These are phyloP conservation scores for Salix suchowensis DNA, from an alignment of 345 rosid genomes.

Conservation along the genomic window DNA sequence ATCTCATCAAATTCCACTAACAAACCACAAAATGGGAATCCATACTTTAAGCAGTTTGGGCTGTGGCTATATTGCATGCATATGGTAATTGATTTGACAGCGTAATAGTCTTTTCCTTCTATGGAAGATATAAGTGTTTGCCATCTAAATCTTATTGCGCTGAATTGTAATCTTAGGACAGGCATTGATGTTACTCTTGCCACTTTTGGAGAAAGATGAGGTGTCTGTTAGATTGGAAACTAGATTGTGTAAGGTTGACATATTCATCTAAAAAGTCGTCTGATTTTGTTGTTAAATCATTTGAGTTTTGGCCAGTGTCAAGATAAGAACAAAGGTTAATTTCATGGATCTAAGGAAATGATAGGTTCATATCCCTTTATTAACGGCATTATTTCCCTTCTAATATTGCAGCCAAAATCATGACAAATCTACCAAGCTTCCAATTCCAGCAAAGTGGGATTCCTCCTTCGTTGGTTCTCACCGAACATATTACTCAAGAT, in stretches of 20 bases:
- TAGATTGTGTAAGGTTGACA: neutral
- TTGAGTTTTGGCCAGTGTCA: neutral
- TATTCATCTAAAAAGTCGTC: neutral
- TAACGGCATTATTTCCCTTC: neutral
- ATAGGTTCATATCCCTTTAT: neutral
- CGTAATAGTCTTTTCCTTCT: neutral
- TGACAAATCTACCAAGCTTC: constrained; percentile 30
- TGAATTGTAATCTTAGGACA: neutral
- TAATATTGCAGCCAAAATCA: neutral
- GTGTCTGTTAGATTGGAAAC: neutral
- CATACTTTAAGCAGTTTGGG: neutral
- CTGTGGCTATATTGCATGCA: neutral
- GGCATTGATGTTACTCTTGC: neutral
- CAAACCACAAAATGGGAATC: neutral
- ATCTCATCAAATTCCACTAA: neutral
- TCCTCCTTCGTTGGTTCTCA: constrained; percentile 6
- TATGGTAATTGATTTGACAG: neutral
- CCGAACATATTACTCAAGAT: constrained; percentile 28
- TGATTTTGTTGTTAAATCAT: neutral
- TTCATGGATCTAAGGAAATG: neutral
- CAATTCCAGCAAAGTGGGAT: constrained; percentile 39
- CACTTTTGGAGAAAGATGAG: neutral
- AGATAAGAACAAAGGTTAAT: neutral
- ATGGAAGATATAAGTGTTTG: neutral
- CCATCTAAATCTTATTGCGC: neutral